phyloP scores from a whole-genome alignment of 2,329 filamentous ascomycete species.

The Ascochyta rabiei region DNA sequence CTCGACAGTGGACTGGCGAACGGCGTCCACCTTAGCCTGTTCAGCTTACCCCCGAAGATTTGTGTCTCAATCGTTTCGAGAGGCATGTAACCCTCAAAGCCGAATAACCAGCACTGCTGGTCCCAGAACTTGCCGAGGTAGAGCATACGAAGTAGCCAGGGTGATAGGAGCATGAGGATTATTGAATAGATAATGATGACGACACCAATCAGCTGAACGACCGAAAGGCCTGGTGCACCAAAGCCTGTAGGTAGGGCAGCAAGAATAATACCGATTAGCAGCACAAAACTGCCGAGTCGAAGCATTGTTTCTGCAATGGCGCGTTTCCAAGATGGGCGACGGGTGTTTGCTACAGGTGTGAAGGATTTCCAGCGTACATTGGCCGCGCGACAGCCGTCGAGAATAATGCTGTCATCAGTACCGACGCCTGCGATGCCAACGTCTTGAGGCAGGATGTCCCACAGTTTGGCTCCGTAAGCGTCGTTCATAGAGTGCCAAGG shows the following conservation, averaged over 20 bases:
- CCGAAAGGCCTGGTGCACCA: neutral
- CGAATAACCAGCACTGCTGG: constrained; percentile 53
- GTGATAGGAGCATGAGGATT: constrained; percentile 38
- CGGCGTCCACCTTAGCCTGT: constrained; percentile 47
- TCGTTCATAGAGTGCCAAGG: constrained; percentile 53
- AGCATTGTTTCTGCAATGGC: constrained; percentile 26
- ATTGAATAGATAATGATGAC: constrained; percentile 34
- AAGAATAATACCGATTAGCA: constrained; percentile 23
- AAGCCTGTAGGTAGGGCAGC: constrained; percentile 2
- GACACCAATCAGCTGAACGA: constrained; percentile 1
- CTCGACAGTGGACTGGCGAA: constrained; percentile 41
- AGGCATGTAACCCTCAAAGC: constrained; percentile 52
- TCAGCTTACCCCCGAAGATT: constrained; percentile 48
- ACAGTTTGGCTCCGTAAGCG: constrained; percentile 50
- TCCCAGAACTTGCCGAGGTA: constrained; percentile 51
- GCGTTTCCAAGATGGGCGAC: constrained; percentile 37
- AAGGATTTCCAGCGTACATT: constrained; percentile 54
- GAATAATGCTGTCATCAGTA: constrained; percentile 51
- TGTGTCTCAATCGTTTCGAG: constrained; percentile 47
- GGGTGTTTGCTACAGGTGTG: constrained; percentile 38
- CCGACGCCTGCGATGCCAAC: constrained; percentile 51
- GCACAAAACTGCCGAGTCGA: constrained; percentile 25
- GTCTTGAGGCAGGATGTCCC: constrained; percentile 52
- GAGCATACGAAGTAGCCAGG: constrained; percentile 45
- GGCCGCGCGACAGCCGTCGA: constrained; percentile 52